Evolutionary conservation across 306 rosid species (phyloP).

Genomic region (Sicyos baderoa): DNA sequence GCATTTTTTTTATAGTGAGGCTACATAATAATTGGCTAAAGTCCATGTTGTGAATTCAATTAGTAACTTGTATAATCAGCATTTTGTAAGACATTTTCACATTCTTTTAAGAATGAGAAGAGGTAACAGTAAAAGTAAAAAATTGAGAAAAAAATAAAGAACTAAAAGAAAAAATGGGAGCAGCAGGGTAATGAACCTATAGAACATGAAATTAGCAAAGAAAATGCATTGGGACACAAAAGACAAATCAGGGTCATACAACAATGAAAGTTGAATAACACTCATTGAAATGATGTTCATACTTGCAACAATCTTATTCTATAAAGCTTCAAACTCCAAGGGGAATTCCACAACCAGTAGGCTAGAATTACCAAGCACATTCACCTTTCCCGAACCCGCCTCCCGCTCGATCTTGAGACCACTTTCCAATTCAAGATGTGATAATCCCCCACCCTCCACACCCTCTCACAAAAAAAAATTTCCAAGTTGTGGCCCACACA

Average conservation of each 20-base stretch:
- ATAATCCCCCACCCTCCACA: too few species aligned
- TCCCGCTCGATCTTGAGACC: too few species aligned
- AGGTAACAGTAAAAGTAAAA: neutral
- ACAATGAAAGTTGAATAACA: neutral
- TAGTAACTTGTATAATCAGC: neutral
- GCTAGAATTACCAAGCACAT: too few species aligned
- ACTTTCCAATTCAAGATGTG: too few species aligned
- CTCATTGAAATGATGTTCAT: neutral
- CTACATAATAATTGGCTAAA: constrained; percentile 2
- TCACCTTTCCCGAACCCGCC: too few species aligned
- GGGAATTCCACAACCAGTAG: too few species aligned
- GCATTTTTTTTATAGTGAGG: neutral
- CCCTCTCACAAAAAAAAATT: too few species aligned
- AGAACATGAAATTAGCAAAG: neutral
- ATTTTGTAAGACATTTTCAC: neutral
- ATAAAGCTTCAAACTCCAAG: too few species aligned
- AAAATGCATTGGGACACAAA: neutral
- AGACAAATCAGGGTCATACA: neutral
- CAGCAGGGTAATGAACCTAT: neutral
- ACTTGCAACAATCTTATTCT: neutral
- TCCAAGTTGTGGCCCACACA: too few species aligned
- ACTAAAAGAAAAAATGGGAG: neutral
- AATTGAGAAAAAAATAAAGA: neutral
- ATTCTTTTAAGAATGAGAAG: neutral
- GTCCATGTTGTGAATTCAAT: neutral